These are phyloP conservation scores for Tagetes erecta DNA, from an alignment of 129 eudicot species.

Conservation along the genomic window DNA sequence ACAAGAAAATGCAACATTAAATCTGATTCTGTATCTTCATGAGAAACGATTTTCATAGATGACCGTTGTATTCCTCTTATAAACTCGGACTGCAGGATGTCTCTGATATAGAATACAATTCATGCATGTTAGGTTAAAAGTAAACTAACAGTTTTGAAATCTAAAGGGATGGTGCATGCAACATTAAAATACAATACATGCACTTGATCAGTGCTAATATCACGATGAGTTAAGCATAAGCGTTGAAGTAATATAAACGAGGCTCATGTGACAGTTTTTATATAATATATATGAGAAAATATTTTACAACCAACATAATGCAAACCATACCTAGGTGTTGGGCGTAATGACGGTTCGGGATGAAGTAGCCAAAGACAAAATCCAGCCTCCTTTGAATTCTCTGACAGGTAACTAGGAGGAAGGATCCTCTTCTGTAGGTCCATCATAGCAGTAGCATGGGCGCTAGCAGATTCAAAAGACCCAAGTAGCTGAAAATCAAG, in stretches of 20 bases:
- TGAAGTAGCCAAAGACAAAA: constrained; percentile 94
- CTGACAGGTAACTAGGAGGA: constrained; percentile 80
- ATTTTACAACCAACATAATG: background rate
- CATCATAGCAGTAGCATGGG: constrained; percentile 81
- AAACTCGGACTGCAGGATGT: constrained; percentile 66
- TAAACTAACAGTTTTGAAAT: background rate
- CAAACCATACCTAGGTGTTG: constrained; percentile 60
- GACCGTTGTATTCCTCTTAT: constrained; percentile 51
- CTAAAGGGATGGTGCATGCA: background rate
- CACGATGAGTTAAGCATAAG: background rate
- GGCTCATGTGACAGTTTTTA: background rate
- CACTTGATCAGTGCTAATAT: background rate
- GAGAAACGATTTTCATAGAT: constrained; percentile 44
- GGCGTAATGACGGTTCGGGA: constrained; percentile 91
- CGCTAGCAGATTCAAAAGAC: constrained; percentile 68
- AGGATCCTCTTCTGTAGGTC: constrained; percentile 85
- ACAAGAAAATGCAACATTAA: constrained; percentile 65
- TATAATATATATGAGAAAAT: constrained; percentile 2
- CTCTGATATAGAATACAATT: constrained; percentile 50
- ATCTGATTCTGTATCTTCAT: constrained; percentile 77
- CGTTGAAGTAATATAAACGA: constrained; percentile 6
- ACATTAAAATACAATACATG: background rate
- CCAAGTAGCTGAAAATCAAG: constrained; percentile 67
- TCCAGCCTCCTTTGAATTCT: constrained; percentile 92
- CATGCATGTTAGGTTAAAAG: constrained; percentile 16